Base-by-base conservation (phyloP, 1,139 yeast genomes). In the Groenewaldozyma auringiensis region DNA sequence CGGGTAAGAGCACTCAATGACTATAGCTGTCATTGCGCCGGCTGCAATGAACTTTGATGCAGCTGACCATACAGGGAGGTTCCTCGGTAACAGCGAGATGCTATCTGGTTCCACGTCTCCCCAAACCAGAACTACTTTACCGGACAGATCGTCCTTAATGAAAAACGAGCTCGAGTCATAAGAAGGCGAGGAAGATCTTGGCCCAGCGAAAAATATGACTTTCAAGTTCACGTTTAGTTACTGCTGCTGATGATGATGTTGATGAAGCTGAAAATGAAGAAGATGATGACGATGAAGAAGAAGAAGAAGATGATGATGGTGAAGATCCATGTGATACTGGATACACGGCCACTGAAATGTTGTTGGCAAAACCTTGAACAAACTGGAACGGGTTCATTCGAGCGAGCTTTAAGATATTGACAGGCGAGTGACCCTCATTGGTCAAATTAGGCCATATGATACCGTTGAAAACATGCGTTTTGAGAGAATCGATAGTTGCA, bases 61-160 rank as follows among this genome's bases (percentile, higher is more conserved):
- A 13, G 61, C 55, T 2, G 60, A 47, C 95, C 95, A 87, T 2
- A 85, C 73, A 0, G 50, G 50, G 2, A 52, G 50, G 55, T 83
- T 81, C 11, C 67, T 66, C 18, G 69, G 58, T 3, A 66, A 54
- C 2, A 62, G 58, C 8, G 83, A 74, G 0, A 70, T 62, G 3
- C 58, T 36, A 60, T 85, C 94, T 39, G 85, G 75, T 60, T 86
- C 95, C 44, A 85, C 78, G 60, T 86, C 95, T 1, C 96, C 96
- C 70, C 85, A 86, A 3, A 83, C 64, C 16, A 84, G 61, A 3
- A 85, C 44, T 29, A 66, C 63, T n/a, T 67, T 54, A 13, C 62
- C 54, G 1, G 67, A 55, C 0, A 46, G 36, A 2, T 54, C 48
- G 57, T 75, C 67, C n/a, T 66, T 57, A 31, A 82, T 61, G 21